Evolutionary conservation across 129 eudicot genomes (phyloP).

Genomic region (Cynara cardunculus): DNA sequence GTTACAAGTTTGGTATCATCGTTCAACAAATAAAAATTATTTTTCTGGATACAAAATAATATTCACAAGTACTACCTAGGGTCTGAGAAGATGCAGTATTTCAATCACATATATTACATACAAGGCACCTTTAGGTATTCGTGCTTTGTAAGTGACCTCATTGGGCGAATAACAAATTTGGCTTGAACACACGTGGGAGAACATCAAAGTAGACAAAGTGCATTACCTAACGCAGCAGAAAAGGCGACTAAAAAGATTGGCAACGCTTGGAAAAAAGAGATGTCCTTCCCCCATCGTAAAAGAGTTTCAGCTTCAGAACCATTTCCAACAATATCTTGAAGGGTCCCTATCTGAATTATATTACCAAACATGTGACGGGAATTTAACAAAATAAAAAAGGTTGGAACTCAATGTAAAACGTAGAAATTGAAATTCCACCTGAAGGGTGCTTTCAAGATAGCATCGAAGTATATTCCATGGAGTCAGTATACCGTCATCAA

Average conservation of each 20-base stretch:
- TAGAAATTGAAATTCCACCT: constrained; percentile 45
- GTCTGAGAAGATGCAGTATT: neutral
- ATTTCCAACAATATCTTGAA: constrained; percentile 88
- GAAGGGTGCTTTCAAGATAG: constrained; percentile 91
- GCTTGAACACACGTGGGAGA: neutral
- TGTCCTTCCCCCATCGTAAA: constrained; percentile 65
- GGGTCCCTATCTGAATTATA: constrained; percentile 55
- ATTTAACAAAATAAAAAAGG: neutral
- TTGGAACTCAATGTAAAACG: neutral
- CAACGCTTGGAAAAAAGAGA: constrained; percentile 55
- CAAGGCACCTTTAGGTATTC: neutral
- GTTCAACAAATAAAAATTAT: neutral
- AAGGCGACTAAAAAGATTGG: constrained; percentile 62
- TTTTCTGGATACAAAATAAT: neutral
- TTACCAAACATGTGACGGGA: constrained; percentile 10
- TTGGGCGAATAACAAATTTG: neutral
- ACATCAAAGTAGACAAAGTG: neutral
- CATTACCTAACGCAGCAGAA: constrained; percentile 64
- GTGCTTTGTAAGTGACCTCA: neutral
- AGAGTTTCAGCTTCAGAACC: constrained; percentile 80
- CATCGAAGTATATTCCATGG: constrained; percentile 91
- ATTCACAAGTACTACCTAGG: neutral
- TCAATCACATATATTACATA: constrained; percentile 9
- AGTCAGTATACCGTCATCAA: constrained; percentile 53
- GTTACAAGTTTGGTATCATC: too few species aligned